Evolutionary conservation across 495 filamentous ascomycete species (phyloP).

Genomic region (Annulohypoxylon moriforme): DNA sequence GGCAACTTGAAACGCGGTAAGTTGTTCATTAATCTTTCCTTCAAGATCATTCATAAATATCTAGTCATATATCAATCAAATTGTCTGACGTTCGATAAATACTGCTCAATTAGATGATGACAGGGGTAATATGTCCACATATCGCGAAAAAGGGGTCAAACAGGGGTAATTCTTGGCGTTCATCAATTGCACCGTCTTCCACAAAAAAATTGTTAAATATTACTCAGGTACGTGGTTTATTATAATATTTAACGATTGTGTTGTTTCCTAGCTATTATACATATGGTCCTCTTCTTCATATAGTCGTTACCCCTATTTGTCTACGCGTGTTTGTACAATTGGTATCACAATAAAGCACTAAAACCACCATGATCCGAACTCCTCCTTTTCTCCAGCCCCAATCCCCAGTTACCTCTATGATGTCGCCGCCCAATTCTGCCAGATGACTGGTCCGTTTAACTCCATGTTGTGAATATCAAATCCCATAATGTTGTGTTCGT

Average conservation of each 20-base stretch:
- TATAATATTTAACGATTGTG: conserved; percentile 1
- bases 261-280: background rate
- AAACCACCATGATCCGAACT: background rate
- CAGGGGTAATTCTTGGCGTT: background rate
- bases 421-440: conserved; percentile 6
- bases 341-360: conserved; percentile 6
- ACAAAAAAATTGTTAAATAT: too few species aligned
- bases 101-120: background rate
- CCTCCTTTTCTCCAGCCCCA: conserved; percentile 1
- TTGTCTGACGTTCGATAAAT: background rate
- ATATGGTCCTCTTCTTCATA: background rate
- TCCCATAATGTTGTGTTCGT: conserved; percentile 1
- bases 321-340: background rate
- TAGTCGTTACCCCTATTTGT: background rate
- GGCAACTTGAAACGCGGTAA: background rate
- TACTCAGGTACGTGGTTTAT: background rate
- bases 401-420: background rate
- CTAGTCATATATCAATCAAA: background rate
- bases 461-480: conserved; percentile 12
- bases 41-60: background rate
- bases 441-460: conserved; percentile 11
- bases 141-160: background rate
- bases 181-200: background rate
- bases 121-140: background rate
- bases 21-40: background rate